Conservation (phyloP, 352 stramenopile species). For the Pythium aquatile region DNA sequence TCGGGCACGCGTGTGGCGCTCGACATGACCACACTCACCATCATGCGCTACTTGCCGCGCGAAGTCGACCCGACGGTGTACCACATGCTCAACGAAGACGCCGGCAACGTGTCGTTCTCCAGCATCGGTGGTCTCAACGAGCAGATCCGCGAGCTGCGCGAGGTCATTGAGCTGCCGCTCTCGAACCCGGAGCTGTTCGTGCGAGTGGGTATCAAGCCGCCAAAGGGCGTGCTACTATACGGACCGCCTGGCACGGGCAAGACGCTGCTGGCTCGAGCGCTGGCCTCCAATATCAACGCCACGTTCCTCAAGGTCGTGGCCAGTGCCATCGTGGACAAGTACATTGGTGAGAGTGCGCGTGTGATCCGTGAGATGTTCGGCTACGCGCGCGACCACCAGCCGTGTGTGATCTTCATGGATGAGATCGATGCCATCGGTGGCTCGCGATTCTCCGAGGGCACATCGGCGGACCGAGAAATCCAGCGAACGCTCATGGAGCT, state of each 20-base stretch:
- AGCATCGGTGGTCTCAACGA: slow-evolving; percentile 99
- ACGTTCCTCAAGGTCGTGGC: slow-evolving; percentile 99
- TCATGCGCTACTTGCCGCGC: slow-evolving; percentile 98
- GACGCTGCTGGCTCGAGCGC: slow-evolving; percentile 96
- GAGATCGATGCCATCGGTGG: slow-evolving; percentile 99
- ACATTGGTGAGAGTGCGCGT: slow-evolving; percentile 99
- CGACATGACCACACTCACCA: slow-evolving; percentile 99
- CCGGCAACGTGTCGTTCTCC: slow-evolving; percentile 96
- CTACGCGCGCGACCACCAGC: slow-evolving; percentile 96
- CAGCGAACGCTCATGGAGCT: slow-evolving; percentile 99
- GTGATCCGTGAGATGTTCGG: slow-evolving; percentile 99
- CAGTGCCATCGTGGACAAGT: slow-evolving; percentile 99
- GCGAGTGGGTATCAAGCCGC: slow-evolving; percentile 97
- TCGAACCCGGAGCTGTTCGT: slow-evolving; percentile 99
- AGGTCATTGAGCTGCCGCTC: slow-evolving; percentile 98
- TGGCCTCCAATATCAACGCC: slow-evolving; percentile 99
- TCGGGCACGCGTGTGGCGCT: slow-evolving; percentile 96
- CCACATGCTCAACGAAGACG: slow-evolving; percentile 99
- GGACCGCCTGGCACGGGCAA: slow-evolving; percentile 99
- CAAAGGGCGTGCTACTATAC: slow-evolving; percentile 97
- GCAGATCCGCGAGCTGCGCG: slow-evolving; percentile 96
- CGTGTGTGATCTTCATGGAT: slow-evolving; percentile 99
- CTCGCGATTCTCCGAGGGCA: slow-evolving; percentile 97
- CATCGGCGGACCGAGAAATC: slow-evolving; percentile 96
- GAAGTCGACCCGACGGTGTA: slow-evolving; percentile 99